phyloP scores from a whole-genome alignment of 2,329 filamentous ascomycete genomes.

The Exophiala oligosperma region DNA sequence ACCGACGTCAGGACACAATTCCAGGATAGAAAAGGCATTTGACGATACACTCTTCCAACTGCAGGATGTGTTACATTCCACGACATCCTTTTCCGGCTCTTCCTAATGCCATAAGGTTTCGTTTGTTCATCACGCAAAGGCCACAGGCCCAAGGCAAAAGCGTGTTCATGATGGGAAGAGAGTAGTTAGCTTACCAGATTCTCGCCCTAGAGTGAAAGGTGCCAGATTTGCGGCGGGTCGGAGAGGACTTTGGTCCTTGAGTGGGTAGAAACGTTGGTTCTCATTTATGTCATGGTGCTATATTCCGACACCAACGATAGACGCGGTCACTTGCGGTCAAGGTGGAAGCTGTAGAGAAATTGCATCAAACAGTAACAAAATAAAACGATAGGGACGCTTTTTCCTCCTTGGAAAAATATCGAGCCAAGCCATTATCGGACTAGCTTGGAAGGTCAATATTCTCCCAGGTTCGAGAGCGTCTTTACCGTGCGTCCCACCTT shows the following conservation, averaged over 20 bases:
- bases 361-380: neutral
- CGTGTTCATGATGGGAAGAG: too few relatives aligned
- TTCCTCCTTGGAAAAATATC: neutral
- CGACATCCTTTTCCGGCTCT: conserved; percentile 33
- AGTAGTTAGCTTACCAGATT: neutral
- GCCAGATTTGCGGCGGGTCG: neutral
- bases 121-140: conserved; percentile 27
- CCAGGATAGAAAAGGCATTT: conserved; percentile 21
- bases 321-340: neutral
- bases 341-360: neutral
- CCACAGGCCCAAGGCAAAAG: neutral
- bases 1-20: conserved; percentile 25
- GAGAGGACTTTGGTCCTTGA: too few relatives aligned
- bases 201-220: too few relatives aligned
- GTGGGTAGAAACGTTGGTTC: too few relatives aligned
- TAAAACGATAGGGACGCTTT: neutral
- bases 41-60: conserved; percentile 25
- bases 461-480: too few relatives aligned
- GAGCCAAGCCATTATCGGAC: neutral
- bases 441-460: too few relatives aligned
- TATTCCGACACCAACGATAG: neutral
- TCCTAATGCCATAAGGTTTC: conserved; percentile 33
- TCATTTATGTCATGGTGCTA: neutral
- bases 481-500: too few relatives aligned
- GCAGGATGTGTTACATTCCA: neutral